phyloP scores from a whole-genome alignment of 305 asterid genomes.

The Fraxinus xanthoxyloides region DNA sequence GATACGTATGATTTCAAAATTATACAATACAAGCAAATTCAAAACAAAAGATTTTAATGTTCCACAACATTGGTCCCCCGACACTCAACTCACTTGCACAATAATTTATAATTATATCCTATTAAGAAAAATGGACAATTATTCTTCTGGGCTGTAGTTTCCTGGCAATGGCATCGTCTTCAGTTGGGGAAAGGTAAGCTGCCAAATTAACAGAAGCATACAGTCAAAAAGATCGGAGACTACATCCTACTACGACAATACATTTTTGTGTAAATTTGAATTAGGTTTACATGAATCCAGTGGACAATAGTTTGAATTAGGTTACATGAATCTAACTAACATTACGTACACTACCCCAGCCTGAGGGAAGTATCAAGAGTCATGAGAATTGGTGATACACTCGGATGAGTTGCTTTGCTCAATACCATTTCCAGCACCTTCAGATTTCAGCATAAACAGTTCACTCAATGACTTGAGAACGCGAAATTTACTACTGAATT shows the following conservation, averaged over 20 bases:
- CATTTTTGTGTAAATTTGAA: neutral
- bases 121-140: neutral
- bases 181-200: slow-evolving; percentile 39
- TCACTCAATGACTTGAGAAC: neutral
- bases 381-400: slow-evolving; percentile 31
- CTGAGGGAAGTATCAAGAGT: neutral
- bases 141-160: slow-evolving; percentile 9
- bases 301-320: neutral
- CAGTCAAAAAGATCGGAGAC: neutral
- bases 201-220: slow-evolving; percentile 21
- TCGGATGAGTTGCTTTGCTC: slow-evolving; percentile 41
- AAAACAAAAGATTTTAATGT: neutral
- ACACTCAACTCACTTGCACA: neutral
- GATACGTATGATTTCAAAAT: neutral
- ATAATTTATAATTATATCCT: neutral
- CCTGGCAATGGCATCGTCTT: slow-evolving; percentile 10
- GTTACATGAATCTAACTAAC: neutral
- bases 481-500: neutral
- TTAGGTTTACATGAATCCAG: too few species aligned
- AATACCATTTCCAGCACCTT: neutral
- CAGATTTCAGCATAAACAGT: slow-evolving; percentile 13
- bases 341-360: slow-evolving; percentile 45
- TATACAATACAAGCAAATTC: neutral
- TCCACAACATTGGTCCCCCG: neutral
- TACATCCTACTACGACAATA: neutral